Conservation (phyloP, 1,284 basidiomycete genomes). For the Leccinum pachyderme region DNA sequence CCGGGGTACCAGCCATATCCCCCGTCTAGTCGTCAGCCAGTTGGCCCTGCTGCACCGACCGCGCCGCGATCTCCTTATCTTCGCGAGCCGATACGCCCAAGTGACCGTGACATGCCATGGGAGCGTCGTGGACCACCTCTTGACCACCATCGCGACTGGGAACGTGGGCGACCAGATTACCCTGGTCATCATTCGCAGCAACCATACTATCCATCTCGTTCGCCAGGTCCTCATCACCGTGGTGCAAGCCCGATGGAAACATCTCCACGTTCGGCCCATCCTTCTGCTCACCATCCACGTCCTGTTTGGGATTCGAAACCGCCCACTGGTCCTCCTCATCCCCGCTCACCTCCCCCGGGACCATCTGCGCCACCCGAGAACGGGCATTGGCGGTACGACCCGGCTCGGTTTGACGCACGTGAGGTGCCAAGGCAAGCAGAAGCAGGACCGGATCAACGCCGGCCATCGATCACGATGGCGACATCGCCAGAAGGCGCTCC, state of each 20-base stretch:
- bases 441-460: constrained; percentile 23
- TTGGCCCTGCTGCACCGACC: constrained; percentile 52
- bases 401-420: constrained; percentile 30
- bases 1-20: constrained; percentile 46
- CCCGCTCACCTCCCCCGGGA: constrained; percentile 26
- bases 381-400: constrained; percentile 36
- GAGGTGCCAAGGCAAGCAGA: constrained; percentile 32
- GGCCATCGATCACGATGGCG: constrained; percentile 23
- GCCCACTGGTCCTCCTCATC: constrained; percentile 23
- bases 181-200: constrained; percentile 34
- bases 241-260: constrained; percentile 44
- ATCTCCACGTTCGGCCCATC: constrained; percentile 53
- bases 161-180: constrained; percentile 53
- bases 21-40: constrained; percentile 43
- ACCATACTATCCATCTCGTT: constrained; percentile 29
- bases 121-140: constrained; percentile 45
- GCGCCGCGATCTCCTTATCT: constrained; percentile 56
- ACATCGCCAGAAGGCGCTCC: constrained; percentile 34
- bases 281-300: constrained; percentile 20
- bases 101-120: constrained; percentile 51
- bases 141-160: constrained; percentile 50
- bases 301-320: constrained; percentile 35
- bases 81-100: constrained; percentile 41
- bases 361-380: constrained; percentile 19
- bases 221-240: constrained; percentile 32